Evolutionary conservation across 139 green algal genomes (phyloP), one percentile per base, ranked within the genome.

Genomic region (Micractinium sp.): DNA sequence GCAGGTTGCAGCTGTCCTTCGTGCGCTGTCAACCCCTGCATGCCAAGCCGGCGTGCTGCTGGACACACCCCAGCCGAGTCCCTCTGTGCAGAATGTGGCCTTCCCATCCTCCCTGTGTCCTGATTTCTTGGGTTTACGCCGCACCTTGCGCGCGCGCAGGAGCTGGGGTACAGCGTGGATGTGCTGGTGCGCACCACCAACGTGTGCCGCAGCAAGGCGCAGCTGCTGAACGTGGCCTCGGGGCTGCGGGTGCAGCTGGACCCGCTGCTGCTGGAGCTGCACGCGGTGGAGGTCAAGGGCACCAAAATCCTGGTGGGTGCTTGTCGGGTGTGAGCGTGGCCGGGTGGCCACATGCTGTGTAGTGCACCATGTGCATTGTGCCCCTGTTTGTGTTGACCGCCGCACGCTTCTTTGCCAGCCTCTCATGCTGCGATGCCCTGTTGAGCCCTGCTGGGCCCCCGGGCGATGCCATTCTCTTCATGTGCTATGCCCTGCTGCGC

Each of bases 171-270:
- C 63, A 19, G 3, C 4, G 86, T 90, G 38, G 86, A 90, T 36
- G 77, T 90, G 61, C 35, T 90, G 56, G 41, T 85, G 78, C 53
- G 79, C 19, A 31, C 29, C 20, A 31, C 29, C 60, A 90, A 90
- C 78, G 77, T 81, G 69, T 90, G 86, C 86, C 19, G 3, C 29
- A 81, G 77, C 56, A 79, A 71, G 66, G 77, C 81, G 61, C n/a
- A 80, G 76, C 78, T 90, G 77, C 61, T 90, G 29, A 19, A 39
- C 0, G 78, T 84, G 63, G 86, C 86, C 27, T 23, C 35, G 61
- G 86, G 86, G 18, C 78, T 90, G 86, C 56, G 86, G 9, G 77
- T 90, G 18, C 18, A 18, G 31, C 77, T 90, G 16, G 25, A 90
- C 63, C 77, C 86, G 16, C 31, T 27, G 61, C 61, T 15, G 29